A percentile compares a stretch with the other conserved stretches of the same genome.
Evolutionary conservation across 2,329 filamentous ascomycete genomes (phyloP).

Genomic region (Sporothrix phasma): DNA sequence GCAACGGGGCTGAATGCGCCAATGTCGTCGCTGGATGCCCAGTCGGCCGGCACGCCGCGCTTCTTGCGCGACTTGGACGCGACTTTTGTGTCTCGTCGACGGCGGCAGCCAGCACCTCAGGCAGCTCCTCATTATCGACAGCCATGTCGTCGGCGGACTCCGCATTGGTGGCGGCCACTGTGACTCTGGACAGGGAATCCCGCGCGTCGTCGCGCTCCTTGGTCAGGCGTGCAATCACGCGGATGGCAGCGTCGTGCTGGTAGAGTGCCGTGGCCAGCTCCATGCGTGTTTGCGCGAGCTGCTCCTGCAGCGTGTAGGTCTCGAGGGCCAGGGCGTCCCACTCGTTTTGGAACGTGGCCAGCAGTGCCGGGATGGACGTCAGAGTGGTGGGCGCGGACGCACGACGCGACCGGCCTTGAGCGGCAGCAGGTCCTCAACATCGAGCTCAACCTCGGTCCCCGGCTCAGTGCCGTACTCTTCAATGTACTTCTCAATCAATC

Average conservation of each 20-base stretch:
- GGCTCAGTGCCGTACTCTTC: conserved; percentile 84
- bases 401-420: conserved; percentile 77
- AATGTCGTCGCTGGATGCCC: conserved; percentile 69
- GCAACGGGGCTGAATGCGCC: conserved; percentile 36
- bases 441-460: conserved; percentile 74
- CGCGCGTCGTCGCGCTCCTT: conserved; percentile 87
- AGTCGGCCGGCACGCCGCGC: conserved; percentile 72
- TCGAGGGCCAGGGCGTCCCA: conserved; percentile 93
- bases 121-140: conserved; percentile 69
- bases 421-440: conserved; percentile 74
- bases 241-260: conserved; percentile 92
- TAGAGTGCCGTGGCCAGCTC: conserved; percentile 91
- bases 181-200: conserved; percentile 77
- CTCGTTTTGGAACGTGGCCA: conserved; percentile 94
- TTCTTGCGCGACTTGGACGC: conserved; percentile 81
- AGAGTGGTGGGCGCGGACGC: conserved; percentile 79
- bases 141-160: conserved; percentile 63
- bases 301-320: conserved; percentile 81
- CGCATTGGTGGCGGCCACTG: conserved; percentile 47
- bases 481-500: conserved; percentile 90
- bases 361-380: conserved; percentile 89
- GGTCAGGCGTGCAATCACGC: conserved; percentile 86
- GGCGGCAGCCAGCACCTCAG: conserved; percentile 58
- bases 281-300: conserved; percentile 79
- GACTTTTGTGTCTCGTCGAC: conserved; percentile 72